phyloP scores from a whole-genome alignment of 352 stramenopile genomes.

The Pythium coloratum region DNA sequence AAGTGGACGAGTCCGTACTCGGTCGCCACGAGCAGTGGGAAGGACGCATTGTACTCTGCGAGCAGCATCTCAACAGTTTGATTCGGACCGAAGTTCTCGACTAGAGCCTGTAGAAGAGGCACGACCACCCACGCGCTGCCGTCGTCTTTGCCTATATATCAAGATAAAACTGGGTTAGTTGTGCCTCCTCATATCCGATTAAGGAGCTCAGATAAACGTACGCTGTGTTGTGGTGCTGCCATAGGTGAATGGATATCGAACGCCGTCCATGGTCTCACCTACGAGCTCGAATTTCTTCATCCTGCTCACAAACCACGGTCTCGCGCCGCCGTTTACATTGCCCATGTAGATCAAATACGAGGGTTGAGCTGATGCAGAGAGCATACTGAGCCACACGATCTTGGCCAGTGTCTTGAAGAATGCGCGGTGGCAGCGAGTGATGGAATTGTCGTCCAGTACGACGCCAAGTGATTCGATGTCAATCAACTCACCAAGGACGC shows the following conservation, averaged over 20 bases:
- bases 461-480: slow-evolving; percentile 27
- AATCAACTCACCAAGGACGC: slow-evolving; percentile 25
- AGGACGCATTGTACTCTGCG: slow-evolving; percentile 34
- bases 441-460: slow-evolving; percentile 30
- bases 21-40: slow-evolving; percentile 25
- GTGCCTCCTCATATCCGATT: neutral
- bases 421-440: slow-evolving; percentile 37
- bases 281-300: slow-evolving; percentile 25
- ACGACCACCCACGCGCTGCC: slow-evolving; percentile 35
- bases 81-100: slow-evolving; percentile 24
- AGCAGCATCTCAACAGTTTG: slow-evolving; percentile 24
- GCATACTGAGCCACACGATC: slow-evolving; percentile 32
- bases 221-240: slow-evolving; percentile 16
- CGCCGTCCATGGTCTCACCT: slow-evolving; percentile 29
- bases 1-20: slow-evolving; percentile 40
- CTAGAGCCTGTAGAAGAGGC: slow-evolving; percentile 31
- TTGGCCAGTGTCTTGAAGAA: slow-evolving; percentile 42
- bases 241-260: slow-evolving; percentile 27
- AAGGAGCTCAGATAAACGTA: slow-evolving; percentile 6
- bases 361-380: slow-evolving; percentile 23
- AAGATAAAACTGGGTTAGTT: neutral
- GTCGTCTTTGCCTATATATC: slow-evolving; percentile 31
- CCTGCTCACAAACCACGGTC: slow-evolving; percentile 31
- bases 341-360: slow-evolving; percentile 39
- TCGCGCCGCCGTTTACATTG: slow-evolving; percentile 33